Base-by-base conservation (phyloP, 129 eudicot genomes). In the Flaveria linearis region DNA sequence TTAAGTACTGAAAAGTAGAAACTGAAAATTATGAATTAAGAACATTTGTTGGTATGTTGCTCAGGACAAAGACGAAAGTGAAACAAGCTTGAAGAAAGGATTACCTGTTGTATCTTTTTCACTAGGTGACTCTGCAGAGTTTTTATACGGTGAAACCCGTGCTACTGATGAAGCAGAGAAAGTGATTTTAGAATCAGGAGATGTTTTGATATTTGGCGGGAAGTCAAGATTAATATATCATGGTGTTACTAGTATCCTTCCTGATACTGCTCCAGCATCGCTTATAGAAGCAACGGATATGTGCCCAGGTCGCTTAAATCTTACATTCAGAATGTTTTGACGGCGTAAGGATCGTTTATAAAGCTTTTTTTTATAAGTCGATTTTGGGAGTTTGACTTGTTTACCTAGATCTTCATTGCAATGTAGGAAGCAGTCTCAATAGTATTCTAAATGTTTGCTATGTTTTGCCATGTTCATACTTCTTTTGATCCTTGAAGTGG, bases 51-150 rank as follows among this genome's bases (percentile, higher is more conserved):
- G 71, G 71, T 46, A 15, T 79, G n/a, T n/a, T n/a, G 71, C 79
- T 73, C 85, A 94, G 97, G 97, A 91, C 70, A 86, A 86, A 80
- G 96, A 91, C 63, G 98, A 94, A 78, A 87, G 87, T 50, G 47
- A n/a, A 10, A 83, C 77, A 53, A 91, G 96, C 58, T 79, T 91
- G 56, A 18, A 13, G 50, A 66, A 61, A 64, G 86, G 87, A 69
- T 80, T 89, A 50, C 98, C 98, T 5, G 88, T 93, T 23, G 96
- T 93, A 60, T 93, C 97, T 45, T 76, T 93, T 82, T 93, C 98
- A 9, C 65, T 93, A 14, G 98, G 97, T 1, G 93, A 91, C 57
- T 71, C 90, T 18, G 97, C 98, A 10, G 98, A 91, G 69, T 93
- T 93, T 53, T 82, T 90, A 17, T 91, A 82, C 68, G 86, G 89